These are phyloP conservation scores for Phytophthora parvispora DNA, from an alignment of 352 stramenopile genomes.

Conservation along the genomic window DNA sequence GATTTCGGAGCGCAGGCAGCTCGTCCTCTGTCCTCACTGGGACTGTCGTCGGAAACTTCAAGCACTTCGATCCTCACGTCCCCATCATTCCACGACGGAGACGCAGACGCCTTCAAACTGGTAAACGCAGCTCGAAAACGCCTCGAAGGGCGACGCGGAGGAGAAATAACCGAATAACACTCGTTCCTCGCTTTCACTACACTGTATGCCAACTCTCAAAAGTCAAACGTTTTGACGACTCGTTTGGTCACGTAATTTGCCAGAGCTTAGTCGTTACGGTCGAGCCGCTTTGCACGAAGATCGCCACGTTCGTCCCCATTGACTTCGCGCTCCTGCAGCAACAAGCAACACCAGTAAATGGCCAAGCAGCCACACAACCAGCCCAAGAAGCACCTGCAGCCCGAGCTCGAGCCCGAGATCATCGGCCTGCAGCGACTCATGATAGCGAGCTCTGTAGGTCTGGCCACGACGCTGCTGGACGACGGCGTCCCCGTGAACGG, in stretches of 20 bases:
- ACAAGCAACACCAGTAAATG: no score
- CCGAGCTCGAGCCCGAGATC: background rate
- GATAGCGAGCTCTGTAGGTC: background rate
- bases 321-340: no score
- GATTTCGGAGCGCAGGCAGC: constrained; percentile 5
- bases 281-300: no score
- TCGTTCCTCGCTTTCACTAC: no score
- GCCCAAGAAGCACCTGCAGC: no score
- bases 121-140: constrained; percentile 52
- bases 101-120: constrained; percentile 37
- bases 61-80: constrained; percentile 20
- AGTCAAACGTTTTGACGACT: no score
- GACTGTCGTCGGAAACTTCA: constrained; percentile 13
- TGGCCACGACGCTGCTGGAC: background rate
- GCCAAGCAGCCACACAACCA: no score
- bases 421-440: background rate
- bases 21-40: constrained; percentile 15
- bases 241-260: no score
- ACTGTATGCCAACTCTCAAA: no score
- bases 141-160: constrained; percentile 29
- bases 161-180: constrained; percentile 24
- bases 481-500: background rate
- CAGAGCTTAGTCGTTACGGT: no score
- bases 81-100: constrained; percentile 33
- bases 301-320: no score